Evolutionary conservation across 1,284 basidiomycete genomes (phyloP), one percentile per base, ranked within the genome.

Genomic region (Leccinum griseonigrum): DNA sequence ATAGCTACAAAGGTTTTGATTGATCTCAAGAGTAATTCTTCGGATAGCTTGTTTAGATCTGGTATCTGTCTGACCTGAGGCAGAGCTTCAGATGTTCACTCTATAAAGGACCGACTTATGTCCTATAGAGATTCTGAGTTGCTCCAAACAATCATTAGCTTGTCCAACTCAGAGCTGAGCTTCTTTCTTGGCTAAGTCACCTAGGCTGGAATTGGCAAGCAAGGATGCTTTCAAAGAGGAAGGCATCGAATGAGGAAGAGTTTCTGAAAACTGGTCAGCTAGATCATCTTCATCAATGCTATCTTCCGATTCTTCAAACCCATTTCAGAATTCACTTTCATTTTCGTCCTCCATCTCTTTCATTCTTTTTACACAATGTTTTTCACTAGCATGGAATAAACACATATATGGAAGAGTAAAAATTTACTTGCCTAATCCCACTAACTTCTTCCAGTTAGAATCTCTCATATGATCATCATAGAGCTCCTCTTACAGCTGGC

Each of bases 391-490:
- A 48, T 48, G 43, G 8, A 48, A 48, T 40, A 22, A 48, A 18
- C 6, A 22, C 9, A 48, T 48, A 48, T 48, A 18, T 8, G 4
- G 8, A 22, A 18, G n/a, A 22, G 16, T 48, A n/a, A 48, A 22
- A 48, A 9, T 9, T 48, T n/a, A 48, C 43, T 18, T 22, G n/a
- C 43, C 43, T 48, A 48, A 8, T 18, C 18, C 18, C 43, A 48
- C 43, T 22, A 48, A 22, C 43, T 48, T 48, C 43, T 66, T 67
- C 56, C 60, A 67, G 29, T 67, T 67, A 5, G 61, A 67, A 36
- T 67, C 60, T 7, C 58, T 51, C 60, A 67, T 66, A 55, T 67
- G 60, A 48, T 62, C 59, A 55, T 67, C 61, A 54, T 59, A 60
- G 3, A 67, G 55, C 56, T 67, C 61, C 46, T 64, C 18, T 28